Evolutionary conservation across 257 asterid genomes (phyloP), one percentile per base, ranked within the genome.

Genomic region (Orobanche coerulescens): DNA sequence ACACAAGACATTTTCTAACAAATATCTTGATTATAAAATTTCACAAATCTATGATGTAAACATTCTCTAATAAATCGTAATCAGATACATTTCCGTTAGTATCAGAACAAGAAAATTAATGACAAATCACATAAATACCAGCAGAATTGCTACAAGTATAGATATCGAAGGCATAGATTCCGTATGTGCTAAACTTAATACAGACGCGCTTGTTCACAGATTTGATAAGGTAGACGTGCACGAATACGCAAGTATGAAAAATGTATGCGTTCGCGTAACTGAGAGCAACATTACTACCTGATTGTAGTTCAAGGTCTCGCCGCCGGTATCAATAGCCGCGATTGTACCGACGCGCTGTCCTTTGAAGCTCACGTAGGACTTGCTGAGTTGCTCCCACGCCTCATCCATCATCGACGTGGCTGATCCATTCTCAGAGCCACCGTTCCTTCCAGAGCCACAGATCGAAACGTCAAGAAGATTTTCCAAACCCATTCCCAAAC

Each of bases 261-360:
- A n/a, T 36, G 11, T 5, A 34, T 11, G 26, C 15, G 39, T 31
- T 64, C 22, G 14, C 14, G 22, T 12, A 30, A 28, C n/a, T 18
- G 39, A 56, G 24, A 15, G 44, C 36, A 13, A 28, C 28, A 34
- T 13, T 6, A 40, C 26, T 56, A 82, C 88, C 85, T 82, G 85
- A 75, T 82, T 79, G 72, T 82, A 82, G 54, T 82, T 82, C 72
- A 79, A 70, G 48, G 78, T 71, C 67, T 82, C 88, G 36, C 60
- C 39, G 33, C 72, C 74, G 15, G 70, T 20, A 54, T 64, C 77
- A 33, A 64, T 64, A 66, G 84, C 81, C 2, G 88, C 88, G 23
- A 79, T 54, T 14, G 79, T 43, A 22, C 86, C 83, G 34, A 80
- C 83, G 7, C 68, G 51, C 67, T 63, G 65, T n/a, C 75, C 82